phyloP scores from a whole-genome alignment of 345 rosid species.

The Garcia nutans region DNA sequence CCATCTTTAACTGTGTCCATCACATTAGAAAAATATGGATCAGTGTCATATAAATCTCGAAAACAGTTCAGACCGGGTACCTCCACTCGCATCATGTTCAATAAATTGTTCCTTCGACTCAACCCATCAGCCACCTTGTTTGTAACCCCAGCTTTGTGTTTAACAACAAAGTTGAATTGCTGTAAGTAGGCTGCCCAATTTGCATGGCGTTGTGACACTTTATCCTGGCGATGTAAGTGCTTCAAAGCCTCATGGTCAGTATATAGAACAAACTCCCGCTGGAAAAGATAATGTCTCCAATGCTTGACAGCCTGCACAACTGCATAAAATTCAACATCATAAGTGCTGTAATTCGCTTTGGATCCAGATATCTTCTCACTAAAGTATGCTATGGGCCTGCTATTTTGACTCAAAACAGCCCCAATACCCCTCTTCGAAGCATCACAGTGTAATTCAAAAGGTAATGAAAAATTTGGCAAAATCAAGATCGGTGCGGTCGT shows the following conservation, averaged over 20 bases:
- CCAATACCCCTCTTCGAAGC: not conserved
- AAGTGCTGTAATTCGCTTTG: not conserved
- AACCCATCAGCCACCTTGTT: not conserved
- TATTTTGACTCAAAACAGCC: not conserved
- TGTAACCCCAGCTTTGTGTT: not conserved
- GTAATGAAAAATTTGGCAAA: not conserved
- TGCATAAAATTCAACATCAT: not conserved
- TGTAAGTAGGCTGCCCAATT: not conserved
- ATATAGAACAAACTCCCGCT: not conserved
- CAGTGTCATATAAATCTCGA: not conserved
- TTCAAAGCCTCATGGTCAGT: not conserved
- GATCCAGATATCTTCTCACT: not conserved
- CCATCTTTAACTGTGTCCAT: too few species aligned
- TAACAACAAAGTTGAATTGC: not conserved
- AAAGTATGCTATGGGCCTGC: not conserved
- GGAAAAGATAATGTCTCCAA: not conserved
- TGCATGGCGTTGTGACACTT: too few species aligned
- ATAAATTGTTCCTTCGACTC: not conserved
- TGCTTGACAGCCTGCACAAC: not conserved
- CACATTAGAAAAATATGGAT: not conserved
- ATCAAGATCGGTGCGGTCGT: not conserved
- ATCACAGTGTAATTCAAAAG: not conserved
- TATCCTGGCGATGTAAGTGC: not conserved
- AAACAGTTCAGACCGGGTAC: not conserved
- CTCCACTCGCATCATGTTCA: too few species aligned